Evolutionary conservation across 2,329 filamentous ascomycete genomes (phyloP).

Genomic region (Colletotrichum euphorbiae): DNA sequence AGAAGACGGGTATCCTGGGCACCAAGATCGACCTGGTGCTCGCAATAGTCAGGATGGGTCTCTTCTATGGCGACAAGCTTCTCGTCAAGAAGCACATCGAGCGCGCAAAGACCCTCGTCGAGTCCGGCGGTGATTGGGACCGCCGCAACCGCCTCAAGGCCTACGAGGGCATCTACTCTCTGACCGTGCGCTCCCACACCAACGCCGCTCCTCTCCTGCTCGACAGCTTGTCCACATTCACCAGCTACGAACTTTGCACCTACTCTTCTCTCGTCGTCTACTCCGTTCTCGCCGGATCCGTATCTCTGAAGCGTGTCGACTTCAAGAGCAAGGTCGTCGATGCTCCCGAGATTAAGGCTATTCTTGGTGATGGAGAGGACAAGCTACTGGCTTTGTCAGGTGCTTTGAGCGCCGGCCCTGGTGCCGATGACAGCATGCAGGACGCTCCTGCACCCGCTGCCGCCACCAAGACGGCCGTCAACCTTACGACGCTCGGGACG

Average conservation of each 20-base stretch:
- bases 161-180: conserved; percentile 93
- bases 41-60: conserved; percentile 92
- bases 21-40: conserved; percentile 98
- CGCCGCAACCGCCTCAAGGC: conserved; percentile 98
- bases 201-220: conserved; percentile 91
- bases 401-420: conserved; percentile 82
- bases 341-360: conserved; percentile 97
- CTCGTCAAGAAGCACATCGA: conserved; percentile 95
- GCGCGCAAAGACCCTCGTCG: conserved; percentile 88
- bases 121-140: conserved; percentile 98
- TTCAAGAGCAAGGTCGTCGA: conserved; percentile 99
- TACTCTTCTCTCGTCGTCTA: conserved; percentile 97
- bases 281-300: conserved; percentile 92
- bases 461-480: conserved; percentile 75
- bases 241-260: conserved; percentile 97
- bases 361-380: conserved; percentile 90
- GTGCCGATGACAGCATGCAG: conserved; percentile 82
- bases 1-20: conserved; percentile 96
- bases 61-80: conserved; percentile 95
- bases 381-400: conserved; percentile 86
- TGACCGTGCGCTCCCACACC: conserved; percentile 92
- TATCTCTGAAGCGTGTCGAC: conserved; percentile 95
- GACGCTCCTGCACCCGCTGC: conserved; percentile 61
- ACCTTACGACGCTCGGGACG: conserved; percentile 85
- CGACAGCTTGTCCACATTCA: conserved; percentile 97